A percentile compares a stretch with the other conserved stretches of the same genome.
Evolutionary conservation across 1,284 basidiomycete genomes (phyloP).

Genomic region (Schizopora paradoxa): DNA sequence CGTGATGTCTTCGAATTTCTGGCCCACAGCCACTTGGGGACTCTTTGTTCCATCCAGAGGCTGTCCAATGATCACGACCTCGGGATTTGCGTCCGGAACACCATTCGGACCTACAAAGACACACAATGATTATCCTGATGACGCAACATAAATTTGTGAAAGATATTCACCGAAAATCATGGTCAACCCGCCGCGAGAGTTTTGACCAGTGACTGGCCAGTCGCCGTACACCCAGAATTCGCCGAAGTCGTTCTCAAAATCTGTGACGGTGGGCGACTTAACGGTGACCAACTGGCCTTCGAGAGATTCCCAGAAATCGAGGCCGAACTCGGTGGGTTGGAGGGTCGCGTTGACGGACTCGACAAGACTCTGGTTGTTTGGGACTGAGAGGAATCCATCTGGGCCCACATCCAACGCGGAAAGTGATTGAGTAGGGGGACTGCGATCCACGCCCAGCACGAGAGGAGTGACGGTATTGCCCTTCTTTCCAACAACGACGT

Average conservation of each 20-base stretch:
- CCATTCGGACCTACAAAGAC: slow-evolving; percentile 36
- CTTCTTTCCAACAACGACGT: slow-evolving; percentile 41
- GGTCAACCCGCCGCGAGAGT: slow-evolving; percentile 52
- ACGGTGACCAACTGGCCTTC: slow-evolving; percentile 57
- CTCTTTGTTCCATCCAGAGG: slow-evolving; percentile 54
- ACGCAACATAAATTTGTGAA: background rate
- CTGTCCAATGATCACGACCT: slow-evolving; percentile 47
- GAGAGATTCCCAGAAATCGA: slow-evolving; percentile 64
- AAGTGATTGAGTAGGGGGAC: slow-evolving; percentile 46
- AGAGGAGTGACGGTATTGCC: slow-evolving; percentile 42
- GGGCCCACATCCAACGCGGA: slow-evolving; percentile 46
- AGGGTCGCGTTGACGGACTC: slow-evolving; percentile 43
- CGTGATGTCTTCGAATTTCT: slow-evolving; percentile 44
- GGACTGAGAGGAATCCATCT: slow-evolving; percentile 51
- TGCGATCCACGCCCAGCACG: slow-evolving; percentile 50
- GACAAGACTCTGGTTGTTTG: slow-evolving; percentile 48
- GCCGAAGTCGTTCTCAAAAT: slow-evolving; percentile 49
- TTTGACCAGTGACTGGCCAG: slow-evolving; percentile 54
- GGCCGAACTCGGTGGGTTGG: slow-evolving; percentile 45
- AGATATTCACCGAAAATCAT: slow-evolving; percentile 39
- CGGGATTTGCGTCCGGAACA: slow-evolving; percentile 52
- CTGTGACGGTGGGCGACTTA: slow-evolving; percentile 41
- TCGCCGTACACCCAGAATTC: slow-evolving; percentile 58
- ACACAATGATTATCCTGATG: background rate
- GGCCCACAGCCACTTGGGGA: slow-evolving; percentile 45